A percentile compares a stretch with the other conserved stretches of the same genome.
phyloP scores from a whole-genome alignment of 2,329 filamentous ascomycete species.

The Coniochaeta prunicola region DNA sequence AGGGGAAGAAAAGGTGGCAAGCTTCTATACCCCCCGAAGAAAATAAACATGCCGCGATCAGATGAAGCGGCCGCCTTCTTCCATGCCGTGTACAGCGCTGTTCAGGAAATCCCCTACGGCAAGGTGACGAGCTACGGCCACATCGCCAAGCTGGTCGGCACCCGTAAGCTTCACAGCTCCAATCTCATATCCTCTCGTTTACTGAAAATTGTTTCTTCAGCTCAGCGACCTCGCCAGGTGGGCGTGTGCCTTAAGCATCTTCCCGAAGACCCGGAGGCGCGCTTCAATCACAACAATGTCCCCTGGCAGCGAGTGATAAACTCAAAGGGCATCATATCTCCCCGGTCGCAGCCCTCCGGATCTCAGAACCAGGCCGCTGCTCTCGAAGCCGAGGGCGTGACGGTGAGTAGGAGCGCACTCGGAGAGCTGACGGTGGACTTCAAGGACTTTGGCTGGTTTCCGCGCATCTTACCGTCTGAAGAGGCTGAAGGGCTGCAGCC shows the following conservation, averaged over 20 bases:
- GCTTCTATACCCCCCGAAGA: no score
- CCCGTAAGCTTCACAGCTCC: conserved; percentile 45
- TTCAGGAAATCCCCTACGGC: conserved; percentile 78
- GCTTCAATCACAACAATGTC: conserved; percentile 70
- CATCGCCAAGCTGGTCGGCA: conserved; percentile 65
- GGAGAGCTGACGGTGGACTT: conserved; percentile 47
- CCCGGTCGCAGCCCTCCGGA: conserved; percentile 53
- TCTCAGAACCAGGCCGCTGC: conserved; percentile 42
- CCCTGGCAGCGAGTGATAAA: conserved; percentile 96
- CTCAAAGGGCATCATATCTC: conserved; percentile 77
- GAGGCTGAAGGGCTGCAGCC: conserved; percentile 11
- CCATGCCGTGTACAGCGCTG: conserved; percentile 69
- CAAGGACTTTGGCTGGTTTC: conserved; percentile 49
- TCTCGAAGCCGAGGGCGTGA: conserved; percentile 44
- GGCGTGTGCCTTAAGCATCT: conserved; percentile 87
- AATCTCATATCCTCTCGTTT: neutral
- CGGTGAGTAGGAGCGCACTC: conserved; percentile 38
- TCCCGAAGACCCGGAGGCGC: conserved; percentile 41
- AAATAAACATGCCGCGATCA: conserved; percentile 57
- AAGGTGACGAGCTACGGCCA: conserved; percentile 85
- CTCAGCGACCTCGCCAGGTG: conserved; percentile 73
- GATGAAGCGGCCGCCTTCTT: conserved; percentile 73
- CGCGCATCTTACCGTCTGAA: conserved; percentile 38
- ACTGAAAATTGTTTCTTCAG: conserved; percentile 26
- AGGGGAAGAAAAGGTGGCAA: neutral